Conservation (phyloP, 106 monocot genomes). For the Ottelia alismoides region DNA sequence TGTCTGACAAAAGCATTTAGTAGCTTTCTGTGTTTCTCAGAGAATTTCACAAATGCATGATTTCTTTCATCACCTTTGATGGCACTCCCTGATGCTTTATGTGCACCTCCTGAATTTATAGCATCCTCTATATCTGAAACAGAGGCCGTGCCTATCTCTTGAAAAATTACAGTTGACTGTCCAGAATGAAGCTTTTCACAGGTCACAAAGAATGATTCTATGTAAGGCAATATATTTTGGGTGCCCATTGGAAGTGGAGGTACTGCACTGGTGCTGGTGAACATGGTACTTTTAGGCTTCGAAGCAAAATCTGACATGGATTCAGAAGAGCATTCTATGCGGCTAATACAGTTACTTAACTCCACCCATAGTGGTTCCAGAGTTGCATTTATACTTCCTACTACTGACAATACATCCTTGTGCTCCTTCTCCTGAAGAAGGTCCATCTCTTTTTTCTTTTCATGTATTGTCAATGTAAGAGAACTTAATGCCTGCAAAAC, state of each 20-base stretch:
- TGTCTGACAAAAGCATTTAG: conserved; percentile 70
- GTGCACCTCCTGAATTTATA: neutral
- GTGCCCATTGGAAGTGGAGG: conserved; percentile 52
- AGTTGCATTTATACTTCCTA: conserved; percentile 60
- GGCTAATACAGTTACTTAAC: conserved; percentile 80
- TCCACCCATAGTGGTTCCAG: conserved; percentile 84
- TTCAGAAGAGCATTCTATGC: conserved; percentile 74
- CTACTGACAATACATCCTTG: conserved; percentile 49
- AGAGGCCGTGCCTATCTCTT: neutral
- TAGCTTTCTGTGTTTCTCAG: conserved; percentile 57
- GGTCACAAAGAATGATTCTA: conserved; percentile 62
- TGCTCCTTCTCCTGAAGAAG: conserved; percentile 41
- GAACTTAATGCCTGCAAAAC: conserved; percentile 90
- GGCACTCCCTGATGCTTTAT: neutral
- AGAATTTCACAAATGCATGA: conserved; percentile 40
- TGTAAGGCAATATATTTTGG: conserved; percentile 48
- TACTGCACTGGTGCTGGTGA: neutral
- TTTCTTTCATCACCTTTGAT: neutral
- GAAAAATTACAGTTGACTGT: neutral
- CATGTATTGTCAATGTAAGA: conserved; percentile 56
- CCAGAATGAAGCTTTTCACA: conserved; percentile 46
- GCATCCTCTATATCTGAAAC: neutral
- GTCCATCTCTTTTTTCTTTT: conserved; percentile 49
- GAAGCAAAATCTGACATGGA: conserved; percentile 31
- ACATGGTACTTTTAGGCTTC: neutral